These are phyloP conservation scores for Cercospora sp. DNA, from an alignment of 2,329 filamentous ascomycete genomes.

Conservation along the genomic window DNA sequence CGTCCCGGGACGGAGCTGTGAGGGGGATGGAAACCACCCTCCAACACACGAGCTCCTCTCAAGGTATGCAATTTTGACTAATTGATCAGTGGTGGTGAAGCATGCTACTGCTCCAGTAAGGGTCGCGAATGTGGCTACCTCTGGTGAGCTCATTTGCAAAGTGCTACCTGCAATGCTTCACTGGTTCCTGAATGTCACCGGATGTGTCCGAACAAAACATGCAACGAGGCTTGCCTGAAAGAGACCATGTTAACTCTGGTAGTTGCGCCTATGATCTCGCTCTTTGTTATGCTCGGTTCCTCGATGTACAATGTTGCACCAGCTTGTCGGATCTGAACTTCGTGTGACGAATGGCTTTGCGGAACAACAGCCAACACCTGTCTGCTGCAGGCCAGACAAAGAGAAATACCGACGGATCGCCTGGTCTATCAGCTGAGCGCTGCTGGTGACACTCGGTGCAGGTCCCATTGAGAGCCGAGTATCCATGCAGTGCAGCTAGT, in stretches of 20 bases:
- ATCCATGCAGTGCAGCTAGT: neutral
- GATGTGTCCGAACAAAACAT: slow-evolving; percentile 2
- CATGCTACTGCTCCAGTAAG: neutral
- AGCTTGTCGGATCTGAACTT: neutral
- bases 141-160: neutral
- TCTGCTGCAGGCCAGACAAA: neutral
- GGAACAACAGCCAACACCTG: neutral
- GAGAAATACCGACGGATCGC: neutral
- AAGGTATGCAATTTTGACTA: neutral
- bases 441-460: neutral
- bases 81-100: neutral
- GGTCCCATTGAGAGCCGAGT: neutral
- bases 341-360: neutral
- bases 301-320: slow-evolving; percentile 1
- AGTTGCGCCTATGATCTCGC: neutral
- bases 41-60: neutral
- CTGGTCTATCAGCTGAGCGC: neutral
- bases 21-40: neutral
- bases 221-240: neutral
- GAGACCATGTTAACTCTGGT: neutral
- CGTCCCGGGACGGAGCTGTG: neutral
- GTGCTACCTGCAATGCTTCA: neutral
- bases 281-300: neutral
- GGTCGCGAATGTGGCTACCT: neutral
- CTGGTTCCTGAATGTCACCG: neutral